phyloP scores from a whole-genome alignment of 2,329 filamentous ascomycete genomes.

The Fusarium guadeloupense region DNA sequence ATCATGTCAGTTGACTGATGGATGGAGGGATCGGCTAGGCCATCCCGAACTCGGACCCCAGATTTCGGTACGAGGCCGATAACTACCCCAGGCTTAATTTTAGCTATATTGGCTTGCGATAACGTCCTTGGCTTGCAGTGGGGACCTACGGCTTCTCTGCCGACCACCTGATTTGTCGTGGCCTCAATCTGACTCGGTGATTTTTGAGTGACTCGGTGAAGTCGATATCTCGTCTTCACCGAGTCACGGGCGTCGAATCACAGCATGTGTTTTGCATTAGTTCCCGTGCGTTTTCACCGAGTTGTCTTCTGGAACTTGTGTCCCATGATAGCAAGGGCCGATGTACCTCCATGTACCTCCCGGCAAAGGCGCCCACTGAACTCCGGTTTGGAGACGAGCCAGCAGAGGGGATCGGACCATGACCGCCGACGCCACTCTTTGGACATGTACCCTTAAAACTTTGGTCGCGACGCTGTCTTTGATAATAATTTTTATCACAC shows the following conservation, averaged over 20 bases:
- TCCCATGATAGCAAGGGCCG: not conserved
- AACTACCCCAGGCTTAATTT: not conserved
- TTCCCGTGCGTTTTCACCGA: constrained; percentile 25
- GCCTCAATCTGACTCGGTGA: constrained; percentile 33
- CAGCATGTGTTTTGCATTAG: constrained; percentile 16
- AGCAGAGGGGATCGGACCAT: constrained; percentile 29
- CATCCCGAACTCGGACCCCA: constrained; percentile 22
- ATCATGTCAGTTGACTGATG: not conserved
- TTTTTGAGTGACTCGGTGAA: constrained; percentile 32
- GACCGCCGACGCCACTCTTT: constrained; percentile 34
- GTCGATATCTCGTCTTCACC: constrained; percentile 1
- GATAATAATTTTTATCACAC: constrained; percentile 2
- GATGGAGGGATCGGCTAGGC: not conserved
- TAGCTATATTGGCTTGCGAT: constrained; percentile 4
- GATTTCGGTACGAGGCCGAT: constrained; percentile 23
- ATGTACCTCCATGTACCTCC: constrained; percentile 31
- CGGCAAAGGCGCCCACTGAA: not conserved
- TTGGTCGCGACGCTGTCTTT: constrained; percentile 16
- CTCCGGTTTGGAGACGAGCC: constrained; percentile 9
- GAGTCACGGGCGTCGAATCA: constrained; percentile 13
- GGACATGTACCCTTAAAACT: constrained; percentile 30
- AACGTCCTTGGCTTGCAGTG: constrained; percentile 7
- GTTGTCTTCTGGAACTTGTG: constrained; percentile 6
- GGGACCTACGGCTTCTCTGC: constrained; percentile 12
- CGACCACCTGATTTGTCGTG: constrained; percentile 25